Conservation (phyloP, 1,139 yeast genomes). For the Debaryomyces udenii region DNA sequence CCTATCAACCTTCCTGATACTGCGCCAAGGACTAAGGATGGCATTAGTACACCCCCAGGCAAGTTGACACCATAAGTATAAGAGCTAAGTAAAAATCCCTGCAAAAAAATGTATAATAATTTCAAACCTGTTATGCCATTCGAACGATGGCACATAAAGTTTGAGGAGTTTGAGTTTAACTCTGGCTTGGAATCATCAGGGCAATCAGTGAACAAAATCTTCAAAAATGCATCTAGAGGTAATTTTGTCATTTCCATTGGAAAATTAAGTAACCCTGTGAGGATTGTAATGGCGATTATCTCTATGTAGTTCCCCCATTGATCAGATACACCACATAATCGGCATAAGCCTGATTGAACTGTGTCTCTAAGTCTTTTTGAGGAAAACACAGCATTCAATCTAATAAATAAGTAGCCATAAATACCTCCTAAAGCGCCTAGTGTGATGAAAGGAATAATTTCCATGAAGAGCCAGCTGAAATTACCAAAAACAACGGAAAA, state of each 20-base stretch:
- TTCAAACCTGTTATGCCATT: constrained; percentile 32
- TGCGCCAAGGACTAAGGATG: constrained; percentile 73
- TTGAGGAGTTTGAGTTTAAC: constrained; percentile 27
- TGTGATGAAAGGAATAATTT: constrained; percentile 65
- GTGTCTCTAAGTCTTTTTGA: constrained; percentile 21
- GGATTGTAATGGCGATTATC: constrained; percentile 46
- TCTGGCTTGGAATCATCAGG: constrained; percentile 24
- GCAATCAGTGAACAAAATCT: constrained; percentile 69
- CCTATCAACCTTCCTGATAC: constrained; percentile 71
- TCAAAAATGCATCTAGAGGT: constrained; percentile 58
- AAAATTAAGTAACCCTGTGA: constrained; percentile 59
- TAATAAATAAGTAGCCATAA: constrained; percentile 59
- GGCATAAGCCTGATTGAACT: constrained; percentile 24
- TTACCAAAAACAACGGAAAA: constrained; percentile 67
- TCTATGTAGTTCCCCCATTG: constrained; percentile 43
- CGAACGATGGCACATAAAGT: constrained; percentile 41
- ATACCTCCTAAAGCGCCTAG: constrained; percentile 73
- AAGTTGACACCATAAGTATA: constrained; percentile 66
- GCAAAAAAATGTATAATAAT: constrained; percentile 48
- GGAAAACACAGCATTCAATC: constrained; percentile 43
- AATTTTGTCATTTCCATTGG: constrained; percentile 57
- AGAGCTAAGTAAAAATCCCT: constrained; percentile 60
- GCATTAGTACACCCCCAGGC: constrained; percentile 79
- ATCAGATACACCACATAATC: constrained; percentile 17
- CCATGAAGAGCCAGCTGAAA: constrained; percentile 73